Evolutionary conservation across 2,329 filamentous ascomycete species (phyloP).

Genomic region (Dactylellina sp.): DNA sequence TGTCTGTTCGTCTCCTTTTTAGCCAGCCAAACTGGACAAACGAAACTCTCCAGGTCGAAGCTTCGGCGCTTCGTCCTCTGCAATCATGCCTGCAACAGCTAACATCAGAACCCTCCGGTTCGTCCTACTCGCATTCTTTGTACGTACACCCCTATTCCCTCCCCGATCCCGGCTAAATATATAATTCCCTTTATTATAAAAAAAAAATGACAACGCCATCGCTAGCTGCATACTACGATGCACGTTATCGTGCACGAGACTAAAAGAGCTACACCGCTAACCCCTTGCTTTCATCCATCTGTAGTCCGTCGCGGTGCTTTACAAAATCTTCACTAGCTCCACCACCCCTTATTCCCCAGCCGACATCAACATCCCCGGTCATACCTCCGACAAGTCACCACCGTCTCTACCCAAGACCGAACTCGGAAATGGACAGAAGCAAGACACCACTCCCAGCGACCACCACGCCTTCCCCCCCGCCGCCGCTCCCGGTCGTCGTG

Average conservation of each 20-base stretch:
- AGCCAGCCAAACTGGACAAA: slow-evolving; percentile 32
- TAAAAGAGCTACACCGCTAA: slow-evolving; percentile 12
- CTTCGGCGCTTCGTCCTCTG: slow-evolving; percentile 56
- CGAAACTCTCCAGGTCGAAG: slow-evolving; percentile 47
- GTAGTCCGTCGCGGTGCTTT: slow-evolving; percentile 59
- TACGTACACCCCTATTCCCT: slow-evolving; percentile 66
- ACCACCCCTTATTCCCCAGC: slow-evolving; percentile 16
- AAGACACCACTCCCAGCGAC: slow-evolving; percentile 59
- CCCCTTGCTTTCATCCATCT: slow-evolving; percentile 5
- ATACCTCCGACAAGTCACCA: slow-evolving; percentile 24
- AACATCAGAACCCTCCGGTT: slow-evolving; percentile 67
- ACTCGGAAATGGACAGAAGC: slow-evolving; percentile 15
- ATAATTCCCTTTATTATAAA: background rate
- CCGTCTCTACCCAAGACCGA: slow-evolving; percentile 56
- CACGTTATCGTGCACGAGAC: background rate
- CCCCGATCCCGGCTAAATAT: slow-evolving; percentile 28
- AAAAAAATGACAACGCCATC: no score
- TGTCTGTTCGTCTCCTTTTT: background rate
- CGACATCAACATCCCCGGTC: slow-evolving; percentile 15
- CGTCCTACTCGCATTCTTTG: slow-evolving; percentile 84
- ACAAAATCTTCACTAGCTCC: slow-evolving; percentile 60
- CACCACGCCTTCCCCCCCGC: slow-evolving; percentile 56
- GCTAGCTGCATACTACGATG: background rate
- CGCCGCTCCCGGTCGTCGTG: slow-evolving; percentile 67
- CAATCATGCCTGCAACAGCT: slow-evolving; percentile 50